These are phyloP conservation scores for Populus davidiana DNA, from an alignment of 345 rosid genomes.

Conservation along the genomic window DNA sequence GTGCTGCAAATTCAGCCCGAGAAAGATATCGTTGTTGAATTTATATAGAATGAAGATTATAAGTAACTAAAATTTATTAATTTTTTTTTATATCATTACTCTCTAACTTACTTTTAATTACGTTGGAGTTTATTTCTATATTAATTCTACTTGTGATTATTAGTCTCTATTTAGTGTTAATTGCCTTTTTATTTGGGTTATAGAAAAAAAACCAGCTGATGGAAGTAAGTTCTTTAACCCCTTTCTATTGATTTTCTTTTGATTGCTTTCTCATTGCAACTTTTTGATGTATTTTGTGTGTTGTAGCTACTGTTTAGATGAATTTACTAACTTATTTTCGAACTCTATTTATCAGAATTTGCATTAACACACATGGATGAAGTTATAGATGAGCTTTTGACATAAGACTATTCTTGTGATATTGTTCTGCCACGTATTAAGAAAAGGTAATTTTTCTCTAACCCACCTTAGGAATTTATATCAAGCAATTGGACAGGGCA, in stretches of 20 bases:
- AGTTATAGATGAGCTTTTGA: slow-evolving; percentile 77
- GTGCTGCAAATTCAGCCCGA: slow-evolving; percentile 97
- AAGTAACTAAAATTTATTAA: slow-evolving; percentile 36
- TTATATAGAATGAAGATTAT: slow-evolving; percentile 88
- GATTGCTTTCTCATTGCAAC: not conserved
- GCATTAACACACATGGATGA: slow-evolving; percentile 76
- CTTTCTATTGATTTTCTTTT: not conserved
- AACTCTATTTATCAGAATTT: slow-evolving; percentile 37
- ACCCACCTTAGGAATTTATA: not conserved
- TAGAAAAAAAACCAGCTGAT: slow-evolving; percentile 39
- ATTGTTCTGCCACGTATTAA: slow-evolving; percentile 82
- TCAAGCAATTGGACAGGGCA: not conserved
- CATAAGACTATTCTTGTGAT: slow-evolving; percentile 84
- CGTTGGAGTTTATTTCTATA: not conserved
- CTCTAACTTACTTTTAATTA: not conserved
- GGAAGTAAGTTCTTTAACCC: slow-evolving; percentile 49
- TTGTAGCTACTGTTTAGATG: not conserved
- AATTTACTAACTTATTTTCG: not conserved
- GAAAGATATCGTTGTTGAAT: slow-evolving; percentile 86
- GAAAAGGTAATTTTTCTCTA: slow-evolving; percentile 50
- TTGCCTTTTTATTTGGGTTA: not conserved
- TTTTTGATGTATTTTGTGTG: not conserved
- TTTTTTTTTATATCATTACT: not conserved
- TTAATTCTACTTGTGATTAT: not conserved
- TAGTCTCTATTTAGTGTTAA: not conserved